Conservation (phyloP, 306 rosid genomes). For the barrel medic (Medicago truncatula) region DNA sequence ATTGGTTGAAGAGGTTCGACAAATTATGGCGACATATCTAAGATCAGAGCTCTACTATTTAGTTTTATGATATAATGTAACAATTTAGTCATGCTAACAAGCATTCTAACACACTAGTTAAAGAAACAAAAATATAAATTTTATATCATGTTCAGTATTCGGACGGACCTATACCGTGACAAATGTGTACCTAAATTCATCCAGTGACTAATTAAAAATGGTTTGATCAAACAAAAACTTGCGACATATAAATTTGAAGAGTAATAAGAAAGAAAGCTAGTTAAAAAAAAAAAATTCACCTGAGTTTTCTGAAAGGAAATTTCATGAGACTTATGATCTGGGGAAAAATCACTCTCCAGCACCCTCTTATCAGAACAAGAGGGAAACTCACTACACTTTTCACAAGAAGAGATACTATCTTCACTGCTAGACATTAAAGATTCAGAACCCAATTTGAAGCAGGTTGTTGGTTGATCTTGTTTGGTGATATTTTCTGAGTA, state of each 20-base stretch:
- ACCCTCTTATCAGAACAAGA: neutral
- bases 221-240: no score
- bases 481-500: neutral
- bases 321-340: neutral
- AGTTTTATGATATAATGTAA: no score
- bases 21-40: no score
- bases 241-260: no score
- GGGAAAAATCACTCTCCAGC: neutral
- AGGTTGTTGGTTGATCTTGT: neutral
- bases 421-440: constrained; percentile 25
- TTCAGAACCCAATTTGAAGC: constrained; percentile 19
- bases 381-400: neutral
- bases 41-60: no score
- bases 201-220: no score
- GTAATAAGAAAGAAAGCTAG: neutral
- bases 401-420: constrained; percentile 11
- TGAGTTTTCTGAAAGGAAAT: constrained; percentile 26
- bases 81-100: no score
- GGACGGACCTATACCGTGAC: neutral
- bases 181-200: no score
- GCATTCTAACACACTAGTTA: no score
- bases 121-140: no score
- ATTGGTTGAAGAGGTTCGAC: no score
- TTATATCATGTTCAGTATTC: no score
- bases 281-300: neutral